Conservation (phyloP, 805 yeast species). For the Starmerella davenportii region DNA sequence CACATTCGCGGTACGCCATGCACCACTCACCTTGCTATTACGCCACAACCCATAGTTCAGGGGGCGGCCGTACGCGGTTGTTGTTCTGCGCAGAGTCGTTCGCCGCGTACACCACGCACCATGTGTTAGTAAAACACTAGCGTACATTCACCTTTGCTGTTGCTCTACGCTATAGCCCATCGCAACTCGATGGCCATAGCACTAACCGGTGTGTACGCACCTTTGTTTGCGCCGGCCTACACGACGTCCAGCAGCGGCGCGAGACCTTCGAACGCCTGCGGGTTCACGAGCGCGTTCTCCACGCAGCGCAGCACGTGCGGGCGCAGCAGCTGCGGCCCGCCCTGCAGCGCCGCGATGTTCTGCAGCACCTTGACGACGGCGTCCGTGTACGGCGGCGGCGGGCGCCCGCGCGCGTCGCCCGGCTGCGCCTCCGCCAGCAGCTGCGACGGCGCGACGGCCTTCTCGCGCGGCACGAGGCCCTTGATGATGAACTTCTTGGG, state of each 20-base stretch:
- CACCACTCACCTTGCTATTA: too few species aligned
- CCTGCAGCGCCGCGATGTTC: constrained; percentile 21
- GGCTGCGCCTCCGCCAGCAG: constrained; percentile 3
- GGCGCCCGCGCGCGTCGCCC: constrained; percentile 2
- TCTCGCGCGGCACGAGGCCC: constrained; percentile 74
- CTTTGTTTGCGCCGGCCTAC: too few species aligned
- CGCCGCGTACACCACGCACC: too few species aligned
- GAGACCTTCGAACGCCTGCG: constrained; percentile 14
- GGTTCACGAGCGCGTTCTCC: constrained; percentile 17
- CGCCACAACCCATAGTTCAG: too few species aligned
- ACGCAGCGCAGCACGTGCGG: constrained; percentile 13
- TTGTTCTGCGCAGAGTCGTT: too few species aligned
- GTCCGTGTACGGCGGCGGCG: constrained; percentile 20
- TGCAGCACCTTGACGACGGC: constrained; percentile 24
- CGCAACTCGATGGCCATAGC: too few species aligned
- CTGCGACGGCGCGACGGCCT: constrained; percentile 20
- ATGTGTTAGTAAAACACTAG: too few species aligned
- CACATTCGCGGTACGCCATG: too few species aligned
- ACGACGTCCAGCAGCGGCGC: constrained; percentile 16
- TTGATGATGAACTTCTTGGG: constrained; percentile 76
- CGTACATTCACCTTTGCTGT: too few species aligned
- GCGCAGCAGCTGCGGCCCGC: constrained; percentile 15
- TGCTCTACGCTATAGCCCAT: too few species aligned
- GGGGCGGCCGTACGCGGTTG: too few species aligned
- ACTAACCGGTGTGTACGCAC: too few species aligned